Conservation (phyloP, 345 rosid genomes). For the Trapa incisa region DNA sequence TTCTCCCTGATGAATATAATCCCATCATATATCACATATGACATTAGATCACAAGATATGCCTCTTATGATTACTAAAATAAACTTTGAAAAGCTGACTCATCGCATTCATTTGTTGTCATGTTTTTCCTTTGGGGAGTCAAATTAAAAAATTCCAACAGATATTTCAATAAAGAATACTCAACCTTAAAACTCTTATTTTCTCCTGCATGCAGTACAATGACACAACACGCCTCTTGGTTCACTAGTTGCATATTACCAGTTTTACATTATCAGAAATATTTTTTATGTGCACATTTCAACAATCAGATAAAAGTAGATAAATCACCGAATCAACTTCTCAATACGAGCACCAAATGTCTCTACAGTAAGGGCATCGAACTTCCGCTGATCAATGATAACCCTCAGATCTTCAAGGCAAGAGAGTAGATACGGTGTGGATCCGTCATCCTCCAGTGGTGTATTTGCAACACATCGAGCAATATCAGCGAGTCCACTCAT, state of each 20-base stretch:
- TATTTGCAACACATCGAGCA: slow-evolving; percentile 84
- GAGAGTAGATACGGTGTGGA: slow-evolving; percentile 55
- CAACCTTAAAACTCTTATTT: neutral
- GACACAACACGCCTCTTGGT: neutral
- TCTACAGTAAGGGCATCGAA: slow-evolving; percentile 92
- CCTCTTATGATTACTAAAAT: neutral
- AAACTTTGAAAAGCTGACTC: neutral
- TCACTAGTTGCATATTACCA: neutral
- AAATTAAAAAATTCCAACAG: neutral
- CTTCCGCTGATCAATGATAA: slow-evolving; percentile 75
- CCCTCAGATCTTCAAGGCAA: slow-evolving; percentile 74
- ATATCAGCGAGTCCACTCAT: slow-evolving; percentile 96
- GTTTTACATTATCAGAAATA: neutral
- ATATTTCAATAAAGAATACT: neutral
- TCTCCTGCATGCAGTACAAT: neutral
- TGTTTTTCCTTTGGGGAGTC: neutral
- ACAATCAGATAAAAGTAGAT: slow-evolving; percentile 4
- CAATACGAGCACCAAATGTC: slow-evolving; percentile 91
- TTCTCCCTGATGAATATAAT: slow-evolving; percentile 59
- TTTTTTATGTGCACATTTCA: slow-evolving; percentile 2
- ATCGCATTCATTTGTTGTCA: neutral
- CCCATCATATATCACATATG: slow-evolving; percentile 7
- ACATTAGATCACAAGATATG: neutral
- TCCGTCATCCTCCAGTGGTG: slow-evolving; percentile 65
- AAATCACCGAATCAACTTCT: slow-evolving; percentile 67